Evolutionary conservation across 1,284 basidiomycete species (phyloP), one percentile per base, ranked within the genome.

Genomic region (Cryptococcus depauperatus): DNA sequence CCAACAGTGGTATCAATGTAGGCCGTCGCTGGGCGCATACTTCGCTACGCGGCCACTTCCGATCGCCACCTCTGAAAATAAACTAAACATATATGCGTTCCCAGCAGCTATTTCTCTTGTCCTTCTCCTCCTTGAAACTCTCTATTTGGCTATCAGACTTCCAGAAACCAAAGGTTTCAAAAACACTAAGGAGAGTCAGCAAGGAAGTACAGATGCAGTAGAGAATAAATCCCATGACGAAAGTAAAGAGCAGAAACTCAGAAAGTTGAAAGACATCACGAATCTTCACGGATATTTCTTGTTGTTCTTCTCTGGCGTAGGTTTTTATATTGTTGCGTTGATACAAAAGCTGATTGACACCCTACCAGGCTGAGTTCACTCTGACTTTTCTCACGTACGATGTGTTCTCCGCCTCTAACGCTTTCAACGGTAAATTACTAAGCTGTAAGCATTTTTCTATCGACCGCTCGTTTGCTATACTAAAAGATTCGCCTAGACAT

Each of bases 341-440:
- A 18, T 39, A 13, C 39, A 7, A 9, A 13, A 26, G 34, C 38
- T 26, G 28, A n/a, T 18, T 21, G 14, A 19, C 14, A 19, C 27
- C 8, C 28, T 35, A 4, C 11, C 38, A 89, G 40, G 81, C 90
- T 41, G 89, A 93, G 61, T 92, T 91, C 69, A 92, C 89, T 0
- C 73, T 93, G 23, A 90, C 86, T 0, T 93, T 93, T 74, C 73
- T 92, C 39, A 91, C 64, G 81, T 71, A 68, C 54, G 72, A 72
- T 45, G 83, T 93, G 42, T 82, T 93, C 48, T 82, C 85, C 64
- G 91, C 86, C 78, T 82, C 80, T 55, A 95, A 93, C 69, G 81
- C 76, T 54, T 84, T 91, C 60, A 95, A 93, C 54, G 90, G 90
- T 8, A 77, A 78, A 50, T 77, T 95, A 28, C 69, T 76, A 3